A percentile compares a stretch with the other conserved stretches of the same genome.
These are phyloP conservation scores for Huntiella savannae DNA, from an alignment of 2,329 filamentous ascomycete genomes.

Conservation along the genomic window DNA sequence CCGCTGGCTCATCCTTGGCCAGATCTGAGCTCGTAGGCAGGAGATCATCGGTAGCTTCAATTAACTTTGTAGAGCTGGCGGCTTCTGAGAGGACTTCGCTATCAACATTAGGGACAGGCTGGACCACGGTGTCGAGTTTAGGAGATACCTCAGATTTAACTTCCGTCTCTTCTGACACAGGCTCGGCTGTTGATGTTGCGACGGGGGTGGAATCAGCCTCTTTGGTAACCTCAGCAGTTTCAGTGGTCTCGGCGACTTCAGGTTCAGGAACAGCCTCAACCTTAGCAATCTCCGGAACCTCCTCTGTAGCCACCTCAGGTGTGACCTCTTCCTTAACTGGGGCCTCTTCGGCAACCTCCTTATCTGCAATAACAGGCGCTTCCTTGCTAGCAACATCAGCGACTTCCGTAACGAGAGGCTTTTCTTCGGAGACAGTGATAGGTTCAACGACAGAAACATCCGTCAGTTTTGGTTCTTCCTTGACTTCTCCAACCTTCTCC, in stretches of 20 bases:
- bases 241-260: constrained; percentile 7
- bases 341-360: neutral
- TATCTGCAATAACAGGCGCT: neutral
- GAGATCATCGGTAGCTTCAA: too few species aligned
- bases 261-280: neutral
- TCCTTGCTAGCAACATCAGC: neutral
- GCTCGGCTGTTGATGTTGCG: too few species aligned
- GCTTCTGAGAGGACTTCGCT: too few species aligned
- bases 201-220: neutral
- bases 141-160: too few species aligned
- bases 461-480: neutral
- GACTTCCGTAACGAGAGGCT: neutral
- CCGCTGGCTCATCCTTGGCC: too few species aligned
- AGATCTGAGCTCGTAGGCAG: too few species aligned
- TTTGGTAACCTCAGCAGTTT: constrained; percentile 3
- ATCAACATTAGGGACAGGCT: too few species aligned
- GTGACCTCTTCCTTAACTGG: neutral
- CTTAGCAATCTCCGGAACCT: neutral
- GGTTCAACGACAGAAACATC: neutral
- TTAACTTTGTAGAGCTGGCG: too few species aligned
- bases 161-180: too few species aligned
- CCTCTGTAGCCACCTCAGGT: neutral
- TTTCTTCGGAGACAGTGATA: neutral
- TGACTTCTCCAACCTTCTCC: neutral
- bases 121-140: too few species aligned